These are phyloP conservation scores for Pleurotus cornucopiae DNA, from an alignment of 768 basidiomycete species.

Conservation along the genomic window DNA sequence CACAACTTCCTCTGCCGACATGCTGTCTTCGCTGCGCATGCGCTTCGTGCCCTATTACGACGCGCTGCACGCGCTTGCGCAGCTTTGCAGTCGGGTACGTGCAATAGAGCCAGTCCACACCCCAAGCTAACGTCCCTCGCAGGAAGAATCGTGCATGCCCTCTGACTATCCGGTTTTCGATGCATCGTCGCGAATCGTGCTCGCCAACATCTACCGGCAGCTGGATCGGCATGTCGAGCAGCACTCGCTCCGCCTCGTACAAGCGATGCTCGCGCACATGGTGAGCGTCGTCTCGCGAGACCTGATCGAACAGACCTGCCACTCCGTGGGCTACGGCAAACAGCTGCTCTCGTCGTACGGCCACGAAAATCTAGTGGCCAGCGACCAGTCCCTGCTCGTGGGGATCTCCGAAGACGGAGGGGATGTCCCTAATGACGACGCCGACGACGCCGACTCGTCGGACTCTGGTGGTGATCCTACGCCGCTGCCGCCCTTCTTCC, in stretches of 20 bases:
- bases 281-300: constrained; percentile 58
- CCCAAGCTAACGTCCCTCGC: background rate
- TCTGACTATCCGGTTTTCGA: constrained; percentile 40
- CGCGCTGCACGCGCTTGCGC: constrained; percentile 46
- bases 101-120: background rate
- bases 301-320: constrained; percentile 56
- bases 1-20: constrained; percentile 24
- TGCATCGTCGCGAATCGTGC: constrained; percentile 41
- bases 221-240: constrained; percentile 50
- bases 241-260: constrained; percentile 43
- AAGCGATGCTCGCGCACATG: constrained; percentile 62
- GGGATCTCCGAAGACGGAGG: constrained; percentile 31
- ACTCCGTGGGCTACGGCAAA: constrained; percentile 52
- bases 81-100: constrained; percentile 58
- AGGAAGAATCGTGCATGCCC: constrained; percentile 31
- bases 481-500: constrained; percentile 64
- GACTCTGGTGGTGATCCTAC: constrained; percentile 23
- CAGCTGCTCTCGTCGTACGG: constrained; percentile 15
- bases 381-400: constrained; percentile 27
- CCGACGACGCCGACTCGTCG: constrained; percentile 25
- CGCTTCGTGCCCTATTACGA: constrained; percentile 49
- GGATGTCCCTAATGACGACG: constrained; percentile 34
- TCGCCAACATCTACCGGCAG: constrained; percentile 59
- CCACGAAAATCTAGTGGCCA: background rate
- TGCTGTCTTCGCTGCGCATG: constrained; percentile 33